Evolutionary conservation across 345 rosid species (phyloP), one percentile per base, ranked within the genome.

Genomic region (Angophora floribunda): DNA sequence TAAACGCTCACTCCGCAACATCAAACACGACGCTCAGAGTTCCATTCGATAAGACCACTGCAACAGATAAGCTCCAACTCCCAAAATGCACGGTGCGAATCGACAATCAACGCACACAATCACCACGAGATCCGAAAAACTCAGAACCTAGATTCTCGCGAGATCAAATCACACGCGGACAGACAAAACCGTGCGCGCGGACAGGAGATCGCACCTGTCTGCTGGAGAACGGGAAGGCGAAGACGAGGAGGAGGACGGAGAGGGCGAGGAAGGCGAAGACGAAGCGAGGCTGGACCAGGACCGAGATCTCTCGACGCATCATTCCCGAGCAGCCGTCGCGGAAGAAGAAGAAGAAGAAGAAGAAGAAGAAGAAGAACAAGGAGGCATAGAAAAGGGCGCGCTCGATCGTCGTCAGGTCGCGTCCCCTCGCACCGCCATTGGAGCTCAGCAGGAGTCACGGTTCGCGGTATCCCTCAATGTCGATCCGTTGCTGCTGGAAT

Each of bases 231-330:
- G 88, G 86, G 91, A 96, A 87, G 4, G 93, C 95, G 87, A 94
- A 91, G 91, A 96, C 45, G 94, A 97, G 91, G 89, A 94, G 80
- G 89, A 95, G 53, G 28, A 89, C 87, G 80, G 95, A 65, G 87
- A 90, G 90, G 85, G 91, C 53, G 87, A 91, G 51, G 89, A 94
- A 90, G 88, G 95, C 93, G 55, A 95, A 90, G 86, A 96, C 92
- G 91, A 90, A 92, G 89, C 95, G 94, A 13, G 97, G 97, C 65
- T 95, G 96, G 75, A 91, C 49, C 91, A 95, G 91, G 90, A 87
- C 85, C 86, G 95, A 92, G 91, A 96, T 94, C 91, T 89, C 95
- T 88, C 96, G 94, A 84, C 95, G 94, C 96, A 93, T 95, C 88
- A 87, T 90, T 88, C 85, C 32, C 59, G 30, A 17, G 87, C 15